Evolutionary conservation across 2,329 filamentous ascomycete species (phyloP), one percentile per base, ranked within the genome.

Genomic region (Aspergillus niger): DNA sequence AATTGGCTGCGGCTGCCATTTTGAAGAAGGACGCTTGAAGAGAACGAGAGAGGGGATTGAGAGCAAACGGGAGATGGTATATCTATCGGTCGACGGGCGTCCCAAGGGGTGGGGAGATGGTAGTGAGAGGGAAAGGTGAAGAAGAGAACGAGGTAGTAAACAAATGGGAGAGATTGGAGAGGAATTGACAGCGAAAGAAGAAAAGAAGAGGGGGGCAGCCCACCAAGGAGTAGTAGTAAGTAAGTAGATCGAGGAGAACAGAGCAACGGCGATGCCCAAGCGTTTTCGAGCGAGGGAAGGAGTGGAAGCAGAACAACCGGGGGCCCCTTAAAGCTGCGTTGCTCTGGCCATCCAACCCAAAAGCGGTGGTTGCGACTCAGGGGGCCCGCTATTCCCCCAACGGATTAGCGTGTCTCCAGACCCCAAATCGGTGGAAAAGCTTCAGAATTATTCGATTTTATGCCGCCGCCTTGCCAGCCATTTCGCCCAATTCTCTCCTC

Each of bases 1-100:
- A 76, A 62, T 90, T 87, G 74, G 87, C 87, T 74, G 86, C 82
- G 75, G 88, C 77, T 73, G 89, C 87, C 86, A 90, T 89, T 78
- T 81, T 79, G 67, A 81, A 80, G 85, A 72, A 48, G n/a, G 32
- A 36, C 32, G 32, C 32, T 49, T 24, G 63, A 41, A 51, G 56
- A 41, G 57, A 62, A 61, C 53, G 63, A 64, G 62, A 47, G 53
- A 41, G 52, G 62, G 57, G 64, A 52, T 39, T 47, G 51, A 28
- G 24, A 39, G 30, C 50, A 55, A 43, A 57, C 39, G 49, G 5
- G 41, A 11, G 44, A 30, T 38, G 57, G 54, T 61, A 41, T 55
- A 55, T 55, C 53, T 55, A 55, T 43, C 32, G 13, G 32, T 36
- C 10, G 32, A 36, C 5, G 32, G 32, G 32, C 32, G 32, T 36